phyloP scores from a whole-genome alignment of 148 eudicot species.

The Cornus controversa region DNA sequence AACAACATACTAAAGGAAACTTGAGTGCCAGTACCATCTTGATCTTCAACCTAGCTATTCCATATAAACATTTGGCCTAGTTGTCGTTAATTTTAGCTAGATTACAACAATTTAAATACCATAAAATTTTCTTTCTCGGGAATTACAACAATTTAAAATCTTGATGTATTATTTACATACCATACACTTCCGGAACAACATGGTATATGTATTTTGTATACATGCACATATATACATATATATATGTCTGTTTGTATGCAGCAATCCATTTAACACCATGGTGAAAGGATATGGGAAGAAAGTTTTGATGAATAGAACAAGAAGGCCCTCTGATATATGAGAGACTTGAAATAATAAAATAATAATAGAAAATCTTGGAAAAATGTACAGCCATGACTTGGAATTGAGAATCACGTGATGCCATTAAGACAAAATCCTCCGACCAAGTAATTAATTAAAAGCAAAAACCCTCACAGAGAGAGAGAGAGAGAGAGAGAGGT shows the following conservation, averaged over 20 bases:
- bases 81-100: no score
- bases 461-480: conserved; percentile 13
- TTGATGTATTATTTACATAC: no score
- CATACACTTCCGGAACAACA: no score
- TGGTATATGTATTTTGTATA: no score
- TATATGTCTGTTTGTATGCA: background rate
- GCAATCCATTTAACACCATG: background rate
- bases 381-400: conserved; percentile 73
- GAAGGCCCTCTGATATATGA: conserved; percentile 30
- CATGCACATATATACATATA: background rate
- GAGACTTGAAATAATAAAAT: conserved; percentile 15
- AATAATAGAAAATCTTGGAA: conserved; percentile 12
- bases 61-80: no score
- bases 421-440: conserved; percentile 94
- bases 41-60: no score
- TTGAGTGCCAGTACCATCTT: no score
- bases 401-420: conserved; percentile 94
- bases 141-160: no score
- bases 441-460: conserved; percentile 84
- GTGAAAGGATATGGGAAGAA: background rate
- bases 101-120: no score
- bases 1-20: no score
- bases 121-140: no score
- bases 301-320: conserved; percentile 8
- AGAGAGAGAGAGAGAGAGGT: conserved; percentile 10